Conservation (phyloP, 768 basidiomycete genomes). For the Rhodotorula sphaerocarpa region DNA sequence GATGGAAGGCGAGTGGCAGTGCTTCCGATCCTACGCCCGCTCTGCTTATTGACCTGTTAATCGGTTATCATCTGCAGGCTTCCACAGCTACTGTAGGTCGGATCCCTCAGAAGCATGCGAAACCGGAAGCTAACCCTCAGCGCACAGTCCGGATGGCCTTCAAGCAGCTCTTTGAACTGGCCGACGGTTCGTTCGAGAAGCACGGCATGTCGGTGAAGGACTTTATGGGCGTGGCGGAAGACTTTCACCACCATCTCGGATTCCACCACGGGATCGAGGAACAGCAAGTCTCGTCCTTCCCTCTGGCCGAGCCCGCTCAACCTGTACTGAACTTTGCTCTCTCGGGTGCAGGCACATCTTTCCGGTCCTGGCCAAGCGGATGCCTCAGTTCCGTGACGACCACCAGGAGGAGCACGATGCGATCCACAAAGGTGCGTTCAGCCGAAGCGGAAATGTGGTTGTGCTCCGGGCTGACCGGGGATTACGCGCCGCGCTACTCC, state of each 20-base stretch:
- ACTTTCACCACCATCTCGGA: conserved; percentile 16
- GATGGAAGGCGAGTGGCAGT: conserved; percentile 15
- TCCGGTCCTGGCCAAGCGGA: conserved; percentile 42
- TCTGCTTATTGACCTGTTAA: too few species aligned
- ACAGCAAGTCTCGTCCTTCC: conserved; percentile 18
- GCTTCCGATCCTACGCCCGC: too few species aligned
- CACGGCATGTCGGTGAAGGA: conserved; percentile 8
- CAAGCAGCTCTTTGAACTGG: conserved; percentile 58
- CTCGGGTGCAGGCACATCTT: conserved; percentile 39
- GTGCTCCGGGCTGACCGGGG: too few species aligned
- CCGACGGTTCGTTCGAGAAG: conserved; percentile 82
- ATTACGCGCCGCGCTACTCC: background rate
- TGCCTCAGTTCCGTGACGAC: conserved; percentile 44
- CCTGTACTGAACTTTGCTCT: too few species aligned
- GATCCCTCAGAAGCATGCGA: too few species aligned
- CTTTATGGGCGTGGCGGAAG: conserved; percentile 14
- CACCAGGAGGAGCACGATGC: conserved; percentile 43
- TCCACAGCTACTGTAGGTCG: conserved; percentile 23
- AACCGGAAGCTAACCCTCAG: background rate
- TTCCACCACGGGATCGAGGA: conserved; percentile 35
- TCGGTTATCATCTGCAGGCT: too few species aligned
- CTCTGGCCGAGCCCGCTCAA: background rate
- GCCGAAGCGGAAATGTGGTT: too few species aligned
- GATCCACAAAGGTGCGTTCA: conserved; percentile 43
- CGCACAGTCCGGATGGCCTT: conserved; percentile 38